Evolutionary conservation across 495 filamentous ascomycete species (phyloP).

Genomic region (Collariella sp.): DNA sequence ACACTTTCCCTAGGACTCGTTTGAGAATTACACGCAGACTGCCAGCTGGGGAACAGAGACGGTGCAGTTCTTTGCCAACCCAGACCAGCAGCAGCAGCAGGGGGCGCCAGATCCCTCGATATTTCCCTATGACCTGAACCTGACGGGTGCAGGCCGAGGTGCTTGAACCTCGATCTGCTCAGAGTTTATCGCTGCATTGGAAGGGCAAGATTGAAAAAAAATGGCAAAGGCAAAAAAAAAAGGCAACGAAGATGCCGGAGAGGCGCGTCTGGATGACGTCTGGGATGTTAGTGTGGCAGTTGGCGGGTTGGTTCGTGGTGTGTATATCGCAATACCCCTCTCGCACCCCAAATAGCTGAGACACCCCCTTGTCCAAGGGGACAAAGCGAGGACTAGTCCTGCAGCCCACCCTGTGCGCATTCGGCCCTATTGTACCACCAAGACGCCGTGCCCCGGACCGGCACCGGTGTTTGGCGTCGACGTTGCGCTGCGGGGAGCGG

Average conservation of each 20-base stretch:
- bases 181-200: too few species aligned
- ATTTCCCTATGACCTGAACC: conserved; percentile 18
- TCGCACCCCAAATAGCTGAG: not conserved
- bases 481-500: conserved; percentile 5
- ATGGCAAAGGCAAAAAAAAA: not conserved
- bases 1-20: conserved; percentile 33
- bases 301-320: not conserved
- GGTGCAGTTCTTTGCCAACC: conserved; percentile 40
- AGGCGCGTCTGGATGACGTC: not conserved
- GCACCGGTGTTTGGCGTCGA: not conserved
- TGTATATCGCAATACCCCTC: conserved; percentile 4
- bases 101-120: not conserved
- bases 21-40: conserved; percentile 43
- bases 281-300: not conserved
- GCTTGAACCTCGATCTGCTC: too few species aligned
- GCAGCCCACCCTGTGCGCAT: conserved; percentile 1
- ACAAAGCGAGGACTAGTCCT: not conserved
- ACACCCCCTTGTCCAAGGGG: not conserved
- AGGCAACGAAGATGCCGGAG: not conserved
- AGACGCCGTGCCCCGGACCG: conserved; percentile 6
- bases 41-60: conserved; percentile 40
- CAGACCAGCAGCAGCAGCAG: conserved; percentile 30
- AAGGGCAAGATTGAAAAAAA: too few species aligned
- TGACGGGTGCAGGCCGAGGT: conserved; percentile 5
- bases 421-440: conserved; percentile 20